These are phyloP conservation scores for Schizophyllum commune DNA, from an alignment of 1,284 basidiomycete genomes.

Conservation along the genomic window DNA sequence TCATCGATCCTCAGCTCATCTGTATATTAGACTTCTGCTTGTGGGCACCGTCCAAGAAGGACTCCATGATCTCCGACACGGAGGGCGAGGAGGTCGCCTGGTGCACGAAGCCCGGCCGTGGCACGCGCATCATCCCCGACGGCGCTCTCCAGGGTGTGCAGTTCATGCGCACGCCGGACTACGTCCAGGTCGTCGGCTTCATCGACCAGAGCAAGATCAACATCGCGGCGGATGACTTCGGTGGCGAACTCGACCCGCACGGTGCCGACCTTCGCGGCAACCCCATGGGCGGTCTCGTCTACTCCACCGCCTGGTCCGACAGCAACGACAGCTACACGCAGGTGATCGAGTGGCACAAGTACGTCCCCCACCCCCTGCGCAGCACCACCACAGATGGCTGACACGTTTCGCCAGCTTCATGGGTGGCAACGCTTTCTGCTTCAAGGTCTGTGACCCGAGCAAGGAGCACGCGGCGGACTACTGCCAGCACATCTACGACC, in stretches of 20 bases:
- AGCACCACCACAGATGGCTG: background rate
- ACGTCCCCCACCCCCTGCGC: background rate
- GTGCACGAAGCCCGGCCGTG: slow-evolving; percentile 43
- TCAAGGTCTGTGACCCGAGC: slow-evolving; percentile 54
- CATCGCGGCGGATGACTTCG: slow-evolving; percentile 31
- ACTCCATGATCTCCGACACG: slow-evolving; percentile 46
- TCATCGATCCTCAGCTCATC: background rate
- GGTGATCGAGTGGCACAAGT: slow-evolving; percentile 52
- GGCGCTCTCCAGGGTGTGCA: slow-evolving; percentile 12
- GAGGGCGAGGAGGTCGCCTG: slow-evolving; percentile 67
- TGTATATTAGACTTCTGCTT: slow-evolving; percentile 44
- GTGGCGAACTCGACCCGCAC: slow-evolving; percentile 41
- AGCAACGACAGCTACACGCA: slow-evolving; percentile 36
- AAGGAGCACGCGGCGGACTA: slow-evolving; percentile 38
- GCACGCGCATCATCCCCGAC: background rate
- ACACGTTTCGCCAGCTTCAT: slow-evolving; percentile 34
- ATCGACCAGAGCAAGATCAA: slow-evolving; percentile 40
- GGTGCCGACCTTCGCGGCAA: slow-evolving; percentile 41
- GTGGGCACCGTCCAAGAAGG: slow-evolving; percentile 36
- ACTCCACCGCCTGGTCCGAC: slow-evolving; percentile 48
- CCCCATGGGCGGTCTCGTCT: slow-evolving; percentile 56
- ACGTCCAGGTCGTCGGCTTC: slow-evolving; percentile 40
- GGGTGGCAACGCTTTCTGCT: slow-evolving; percentile 45
- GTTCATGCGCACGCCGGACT: slow-evolving; percentile 36
- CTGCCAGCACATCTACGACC: slow-evolving; percentile 61